These are phyloP conservation scores for Apiotrichum laibachii DNA, from an alignment of 1,284 basidiomycete genomes.

Conservation along the genomic window DNA sequence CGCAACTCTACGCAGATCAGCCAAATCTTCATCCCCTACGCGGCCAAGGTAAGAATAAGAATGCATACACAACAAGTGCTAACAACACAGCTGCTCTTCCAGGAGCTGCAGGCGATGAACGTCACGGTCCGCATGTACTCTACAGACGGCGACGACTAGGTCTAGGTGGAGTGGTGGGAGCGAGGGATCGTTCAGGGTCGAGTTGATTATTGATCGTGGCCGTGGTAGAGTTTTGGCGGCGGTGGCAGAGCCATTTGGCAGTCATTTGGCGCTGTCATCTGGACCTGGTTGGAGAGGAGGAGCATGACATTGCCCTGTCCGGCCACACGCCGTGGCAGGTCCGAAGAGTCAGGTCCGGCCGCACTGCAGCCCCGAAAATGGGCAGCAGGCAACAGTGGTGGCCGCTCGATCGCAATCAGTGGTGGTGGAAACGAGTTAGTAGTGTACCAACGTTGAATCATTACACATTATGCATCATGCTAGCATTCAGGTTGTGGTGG, in stretches of 20 bases:
- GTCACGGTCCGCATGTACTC: conserved; percentile 31
- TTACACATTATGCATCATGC: conserved; percentile 1
- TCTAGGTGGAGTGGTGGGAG: background rate
- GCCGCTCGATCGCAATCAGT: background rate
- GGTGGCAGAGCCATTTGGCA: too few species aligned
- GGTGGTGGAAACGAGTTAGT: background rate
- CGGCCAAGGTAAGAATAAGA: conserved; percentile 56
- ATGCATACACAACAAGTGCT: background rate
- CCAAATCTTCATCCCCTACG: conserved; percentile 86
- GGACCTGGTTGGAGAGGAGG: too few species aligned
- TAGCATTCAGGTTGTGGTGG: background rate
- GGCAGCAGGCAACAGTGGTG: too few species aligned
- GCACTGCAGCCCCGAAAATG: too few species aligned
- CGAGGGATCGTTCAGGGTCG: background rate
- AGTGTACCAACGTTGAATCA: conserved; percentile 3
- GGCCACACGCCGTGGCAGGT: too few species aligned
- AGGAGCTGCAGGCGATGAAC: conserved; percentile 39
- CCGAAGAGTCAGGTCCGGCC: too few species aligned
- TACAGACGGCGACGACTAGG: conserved; percentile 14
- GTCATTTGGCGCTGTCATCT: too few species aligned
- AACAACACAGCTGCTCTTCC: conserved; percentile 21
- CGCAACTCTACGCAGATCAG: conserved; percentile 93
- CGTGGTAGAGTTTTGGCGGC: too few species aligned
- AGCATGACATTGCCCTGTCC: too few species aligned
- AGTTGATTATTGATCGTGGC: background rate